phyloP scores from a whole-genome alignment of 2,329 filamentous ascomycete genomes.

The Zelopaecilomyces penicillatus region DNA sequence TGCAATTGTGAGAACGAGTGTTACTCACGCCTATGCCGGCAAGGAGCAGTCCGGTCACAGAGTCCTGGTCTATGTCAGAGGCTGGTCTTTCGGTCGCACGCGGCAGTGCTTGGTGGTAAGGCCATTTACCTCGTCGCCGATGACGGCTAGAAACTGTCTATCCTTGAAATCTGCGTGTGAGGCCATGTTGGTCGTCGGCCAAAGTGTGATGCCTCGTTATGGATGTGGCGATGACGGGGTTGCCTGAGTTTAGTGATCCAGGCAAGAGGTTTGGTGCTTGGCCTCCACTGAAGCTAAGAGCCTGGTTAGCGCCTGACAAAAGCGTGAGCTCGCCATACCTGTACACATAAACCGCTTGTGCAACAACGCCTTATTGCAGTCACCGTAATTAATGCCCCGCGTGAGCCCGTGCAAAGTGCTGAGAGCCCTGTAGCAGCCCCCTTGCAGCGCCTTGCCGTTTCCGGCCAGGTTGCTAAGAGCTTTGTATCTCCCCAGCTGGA shows the following conservation, averaged over 20 bases:
- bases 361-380: too few species aligned
- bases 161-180: slow-evolving; percentile 62
- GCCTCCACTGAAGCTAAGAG: too few species aligned
- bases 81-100: not conserved
- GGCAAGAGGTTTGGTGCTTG: too few species aligned
- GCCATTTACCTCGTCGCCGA: slow-evolving; percentile 76
- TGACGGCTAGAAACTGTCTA: slow-evolving; percentile 92
- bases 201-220: too few species aligned
- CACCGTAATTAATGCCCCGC: too few species aligned
- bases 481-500: not conserved
- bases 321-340: too few species aligned
- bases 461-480: not conserved
- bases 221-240: not conserved
- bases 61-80: slow-evolving; percentile 56
- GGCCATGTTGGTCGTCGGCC: slow-evolving; percentile 29
- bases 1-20: not conserved
- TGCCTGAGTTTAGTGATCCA: too few species aligned
- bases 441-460: slow-evolving; percentile 1
- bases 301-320: too few species aligned
- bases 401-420: not conserved
- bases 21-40: slow-evolving; percentile 79
- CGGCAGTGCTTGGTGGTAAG: not conserved
- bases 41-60: slow-evolving; percentile 88
- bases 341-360: too few species aligned
- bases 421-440: not conserved